Evolutionary conservation across 352 stramenopile species (phyloP).

Genomic region (Peronospora belbahrii): DNA sequence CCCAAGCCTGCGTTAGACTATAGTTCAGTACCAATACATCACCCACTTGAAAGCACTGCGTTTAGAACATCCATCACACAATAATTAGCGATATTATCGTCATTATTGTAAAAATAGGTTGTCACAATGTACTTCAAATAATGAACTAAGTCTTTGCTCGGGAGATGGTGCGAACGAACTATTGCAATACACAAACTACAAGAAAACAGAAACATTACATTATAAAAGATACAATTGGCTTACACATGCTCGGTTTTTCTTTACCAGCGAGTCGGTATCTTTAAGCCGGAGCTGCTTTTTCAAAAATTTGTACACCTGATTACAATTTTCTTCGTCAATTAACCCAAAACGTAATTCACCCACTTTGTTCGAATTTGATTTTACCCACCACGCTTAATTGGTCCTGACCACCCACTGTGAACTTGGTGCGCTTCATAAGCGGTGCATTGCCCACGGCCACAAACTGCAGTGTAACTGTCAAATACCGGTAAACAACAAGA

Average conservation of each 20-base stretch:
- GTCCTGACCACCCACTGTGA: slow-evolving; percentile 70
- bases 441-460: slow-evolving; percentile 68
- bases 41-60: slow-evolving; percentile 72
- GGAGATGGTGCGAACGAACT: slow-evolving; percentile 80
- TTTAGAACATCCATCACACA: neutral
- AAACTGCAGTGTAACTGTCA: slow-evolving; percentile 76
- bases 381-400: slow-evolving; percentile 60
- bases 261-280: slow-evolving; percentile 61
- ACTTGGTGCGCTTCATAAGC: slow-evolving; percentile 86
- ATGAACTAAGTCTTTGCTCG: slow-evolving; percentile 65
- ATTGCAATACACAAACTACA: slow-evolving; percentile 85
- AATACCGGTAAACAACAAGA: neutral
- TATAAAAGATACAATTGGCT: neutral
- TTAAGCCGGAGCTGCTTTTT: slow-evolving; percentile 77
- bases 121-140: slow-evolving; percentile 48
- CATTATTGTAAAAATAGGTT: too few species aligned
- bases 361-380: neutral
- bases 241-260: neutral
- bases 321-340: neutral
- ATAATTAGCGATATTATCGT: too few species aligned
- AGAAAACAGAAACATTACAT: slow-evolving; percentile 3
- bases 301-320: slow-evolving; percentile 78
- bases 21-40: slow-evolving; percentile 83
- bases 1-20: slow-evolving; percentile 79
- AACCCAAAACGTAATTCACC: neutral